A percentile compares a stretch with the other conserved stretches of the same genome.
These are phyloP conservation scores for Niebla homalea DNA, from an alignment of 495 filamentous ascomycete species.

Conservation along the genomic window DNA sequence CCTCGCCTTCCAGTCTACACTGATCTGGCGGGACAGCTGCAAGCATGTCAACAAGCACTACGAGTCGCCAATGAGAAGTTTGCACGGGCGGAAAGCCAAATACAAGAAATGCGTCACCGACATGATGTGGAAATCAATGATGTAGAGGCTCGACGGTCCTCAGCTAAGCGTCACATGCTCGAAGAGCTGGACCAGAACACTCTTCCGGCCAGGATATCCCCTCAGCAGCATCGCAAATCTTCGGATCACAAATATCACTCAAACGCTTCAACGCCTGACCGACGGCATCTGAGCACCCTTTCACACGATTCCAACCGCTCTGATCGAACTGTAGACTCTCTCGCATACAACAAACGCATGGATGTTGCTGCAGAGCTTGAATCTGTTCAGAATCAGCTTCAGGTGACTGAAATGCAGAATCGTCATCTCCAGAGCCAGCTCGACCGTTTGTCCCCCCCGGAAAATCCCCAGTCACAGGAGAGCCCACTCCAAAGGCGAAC, in stretches of 20 bases:
- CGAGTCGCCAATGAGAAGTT: constrained; percentile 77
- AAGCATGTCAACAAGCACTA: constrained; percentile 73
- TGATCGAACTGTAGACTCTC: constrained; percentile 78
- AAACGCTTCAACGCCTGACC: constrained; percentile 61
- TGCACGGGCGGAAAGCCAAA: constrained; percentile 66
- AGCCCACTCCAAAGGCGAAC: constrained; percentile 71
- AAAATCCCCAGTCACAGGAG: constrained; percentile 59
- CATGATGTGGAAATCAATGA: constrained; percentile 62
- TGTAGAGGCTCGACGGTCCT: constrained; percentile 56
- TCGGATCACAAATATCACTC: constrained; percentile 61
- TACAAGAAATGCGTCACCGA: constrained; percentile 62
- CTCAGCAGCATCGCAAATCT: constrained; percentile 60
- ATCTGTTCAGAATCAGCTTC: constrained; percentile 85
- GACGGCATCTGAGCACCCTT: constrained; percentile 49
- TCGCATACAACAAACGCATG: constrained; percentile 79
- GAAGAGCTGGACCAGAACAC: constrained; percentile 86
- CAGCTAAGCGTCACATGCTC: constrained; percentile 55
- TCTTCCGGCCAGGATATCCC: constrained; percentile 60
- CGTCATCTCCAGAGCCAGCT: constrained; percentile 85
- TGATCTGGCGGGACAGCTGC: constrained; percentile 77
- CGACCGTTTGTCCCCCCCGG: constrained; percentile 45
- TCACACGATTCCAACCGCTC: constrained; percentile 74
- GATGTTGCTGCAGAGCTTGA: constrained; percentile 86
- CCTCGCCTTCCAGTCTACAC: constrained; percentile 51
- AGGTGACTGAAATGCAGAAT: constrained; percentile 93